Percentiles rank a stretch among this genome's conserved stretches.
These are phyloP conservation scores for Acanthamoeba healyi DNA, from an alignment of 208 protist genomes.

Conservation along the genomic window DNA sequence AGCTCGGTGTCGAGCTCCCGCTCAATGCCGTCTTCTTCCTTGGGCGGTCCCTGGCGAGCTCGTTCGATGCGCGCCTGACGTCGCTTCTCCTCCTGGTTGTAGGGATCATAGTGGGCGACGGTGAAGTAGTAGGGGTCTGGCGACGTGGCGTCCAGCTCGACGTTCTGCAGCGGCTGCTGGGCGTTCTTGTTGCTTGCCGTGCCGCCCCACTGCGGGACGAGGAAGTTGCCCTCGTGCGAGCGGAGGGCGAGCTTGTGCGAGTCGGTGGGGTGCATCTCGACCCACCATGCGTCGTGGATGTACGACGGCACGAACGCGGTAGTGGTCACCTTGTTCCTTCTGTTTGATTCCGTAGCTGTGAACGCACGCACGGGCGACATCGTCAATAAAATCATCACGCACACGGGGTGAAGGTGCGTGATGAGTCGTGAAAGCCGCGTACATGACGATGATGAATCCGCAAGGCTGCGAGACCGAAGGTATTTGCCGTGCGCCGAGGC, in stretches of 20 bases:
- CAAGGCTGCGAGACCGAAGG: neutral
- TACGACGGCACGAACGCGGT: neutral
- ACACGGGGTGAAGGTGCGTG: neutral
- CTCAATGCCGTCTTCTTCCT: neutral
- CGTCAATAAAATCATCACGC: neutral
- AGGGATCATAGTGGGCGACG: neutral
- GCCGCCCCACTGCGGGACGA: constrained; percentile 1
- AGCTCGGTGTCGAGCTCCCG: neutral
- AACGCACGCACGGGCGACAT: neutral
- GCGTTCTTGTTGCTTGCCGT: neutral
- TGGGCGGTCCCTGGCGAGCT: neutral
- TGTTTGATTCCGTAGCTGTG: neutral
- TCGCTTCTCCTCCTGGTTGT: neutral
- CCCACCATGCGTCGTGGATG: neutral
- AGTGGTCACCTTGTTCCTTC: neutral
- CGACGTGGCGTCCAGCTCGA: neutral
- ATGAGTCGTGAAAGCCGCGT: neutral
- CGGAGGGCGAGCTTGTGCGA: neutral
- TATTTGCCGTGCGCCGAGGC: neutral
- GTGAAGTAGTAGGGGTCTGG: neutral
- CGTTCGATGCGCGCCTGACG: neutral
- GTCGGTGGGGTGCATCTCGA: neutral
- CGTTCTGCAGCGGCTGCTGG: neutral
- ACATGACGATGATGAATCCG: neutral
- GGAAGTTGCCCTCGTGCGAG: neutral